These are phyloP conservation scores for Tetrahymena thermophila DNA, from an alignment of 73 alveolate species.

Conservation along the genomic window DNA sequence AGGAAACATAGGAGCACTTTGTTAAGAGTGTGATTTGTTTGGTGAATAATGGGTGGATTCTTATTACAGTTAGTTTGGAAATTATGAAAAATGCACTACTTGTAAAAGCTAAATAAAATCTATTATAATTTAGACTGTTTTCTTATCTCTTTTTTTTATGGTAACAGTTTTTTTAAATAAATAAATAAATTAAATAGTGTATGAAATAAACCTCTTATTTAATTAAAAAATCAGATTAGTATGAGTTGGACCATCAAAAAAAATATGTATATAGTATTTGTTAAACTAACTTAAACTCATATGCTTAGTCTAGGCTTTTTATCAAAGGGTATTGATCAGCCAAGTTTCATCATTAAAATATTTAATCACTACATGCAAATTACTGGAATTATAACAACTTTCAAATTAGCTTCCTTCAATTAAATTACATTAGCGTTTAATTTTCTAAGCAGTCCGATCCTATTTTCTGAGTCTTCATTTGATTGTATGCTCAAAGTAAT, in stretches of 20 bases:
- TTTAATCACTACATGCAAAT: not conserved
- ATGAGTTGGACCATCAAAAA: not conserved
- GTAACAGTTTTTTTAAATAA: not conserved
- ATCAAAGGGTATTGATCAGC: not conserved
- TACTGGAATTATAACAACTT: not conserved
- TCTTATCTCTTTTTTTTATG: not conserved
- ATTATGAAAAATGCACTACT: not conserved
- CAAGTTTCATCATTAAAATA: not conserved
- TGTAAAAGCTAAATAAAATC: not conserved
- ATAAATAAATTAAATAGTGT: too few relatives aligned
- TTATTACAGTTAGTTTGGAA: not conserved
- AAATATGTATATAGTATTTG: not conserved
- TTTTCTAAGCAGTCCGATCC: not conserved
- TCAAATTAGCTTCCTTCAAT: not conserved
- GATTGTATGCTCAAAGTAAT: not conserved
- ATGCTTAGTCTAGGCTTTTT: not conserved
- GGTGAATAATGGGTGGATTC: not conserved
- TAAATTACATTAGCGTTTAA: not conserved
- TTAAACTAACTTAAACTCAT: not conserved
- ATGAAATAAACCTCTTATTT: too few relatives aligned
- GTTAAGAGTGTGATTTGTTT: not conserved
- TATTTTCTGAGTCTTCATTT: not conserved
- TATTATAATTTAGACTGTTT: not conserved
- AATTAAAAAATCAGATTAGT: not conserved
- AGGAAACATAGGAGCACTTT: not conserved